Percentiles rank a stretch among this genome's conserved stretches.
Evolutionary conservation across 2,329 filamentous ascomycete genomes (phyloP).

Genomic region (Periconia sp.): DNA sequence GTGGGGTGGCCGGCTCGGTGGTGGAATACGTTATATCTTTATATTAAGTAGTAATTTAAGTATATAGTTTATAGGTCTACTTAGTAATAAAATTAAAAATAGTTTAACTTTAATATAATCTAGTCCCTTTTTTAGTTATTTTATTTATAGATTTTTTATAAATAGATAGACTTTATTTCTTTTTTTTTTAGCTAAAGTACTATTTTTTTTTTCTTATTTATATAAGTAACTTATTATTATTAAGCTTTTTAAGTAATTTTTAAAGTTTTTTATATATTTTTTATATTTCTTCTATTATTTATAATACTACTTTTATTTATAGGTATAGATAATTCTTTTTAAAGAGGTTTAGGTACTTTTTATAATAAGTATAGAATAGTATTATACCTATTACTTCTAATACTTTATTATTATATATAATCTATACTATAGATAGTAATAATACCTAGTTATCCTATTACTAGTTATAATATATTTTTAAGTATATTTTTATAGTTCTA

Average conservation of each 20-base stretch:
- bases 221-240: constrained; percentile 4
- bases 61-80: constrained; percentile 1
- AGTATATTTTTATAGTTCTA: constrained; percentile 2
- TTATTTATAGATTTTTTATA: constrained; percentile 6
- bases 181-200: constrained; percentile 3
- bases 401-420: constrained; percentile 9
- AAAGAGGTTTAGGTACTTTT: constrained; percentile 5
- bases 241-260: constrained; percentile 1
- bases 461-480: constrained; percentile 3
- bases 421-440: constrained; percentile 5
- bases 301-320: not conserved
- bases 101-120: constrained; percentile 3
- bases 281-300: not conserved
- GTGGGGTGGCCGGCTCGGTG: no score
- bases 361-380: constrained; percentile 1
- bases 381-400: not conserved
- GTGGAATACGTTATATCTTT: constrained; percentile 7
- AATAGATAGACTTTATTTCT: constrained; percentile 1
- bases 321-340: not conserved
- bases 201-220: constrained; percentile 7
- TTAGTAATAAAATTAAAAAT: constrained; percentile 4
- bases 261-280: constrained; percentile 1
- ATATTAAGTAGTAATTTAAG: not conserved
- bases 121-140: not conserved
- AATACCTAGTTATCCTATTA: constrained; percentile 4